Evolutionary conservation across 2,329 filamentous ascomycete species (phyloP).

Genomic region (Ascochyta lentis): DNA sequence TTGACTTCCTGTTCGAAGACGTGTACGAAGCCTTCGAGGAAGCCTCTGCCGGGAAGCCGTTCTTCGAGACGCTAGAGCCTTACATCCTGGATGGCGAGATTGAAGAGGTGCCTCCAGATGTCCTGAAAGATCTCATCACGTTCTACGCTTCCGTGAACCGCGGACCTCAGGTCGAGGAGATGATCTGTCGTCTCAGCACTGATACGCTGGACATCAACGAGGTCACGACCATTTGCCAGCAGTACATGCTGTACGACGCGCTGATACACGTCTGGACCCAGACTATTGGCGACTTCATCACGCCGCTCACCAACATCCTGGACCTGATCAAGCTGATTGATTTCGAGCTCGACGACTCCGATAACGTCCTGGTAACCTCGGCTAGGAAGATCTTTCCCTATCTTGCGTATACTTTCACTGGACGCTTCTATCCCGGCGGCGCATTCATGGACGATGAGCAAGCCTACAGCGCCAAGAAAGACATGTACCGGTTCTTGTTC

Average conservation of each 20-base stretch:
- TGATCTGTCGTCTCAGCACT: slow-evolving; percentile 92
- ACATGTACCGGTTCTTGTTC: slow-evolving; percentile 93
- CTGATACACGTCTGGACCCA: slow-evolving; percentile 97
- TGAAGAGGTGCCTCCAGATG: slow-evolving; percentile 75
- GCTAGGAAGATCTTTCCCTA: slow-evolving; percentile 95
- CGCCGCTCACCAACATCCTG: slow-evolving; percentile 84
- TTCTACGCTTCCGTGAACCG: slow-evolving; percentile 80
- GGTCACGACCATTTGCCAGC: slow-evolving; percentile 87
- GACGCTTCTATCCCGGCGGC: slow-evolving; percentile 89
- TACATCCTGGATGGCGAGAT: slow-evolving; percentile 83
- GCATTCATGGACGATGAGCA: slow-evolving; percentile 74
- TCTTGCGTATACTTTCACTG: slow-evolving; percentile 87
- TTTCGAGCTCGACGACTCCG: slow-evolving; percentile 63
- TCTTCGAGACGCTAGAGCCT: slow-evolving; percentile 86
- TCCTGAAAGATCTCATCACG: slow-evolving; percentile 84
- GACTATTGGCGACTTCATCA: slow-evolving; percentile 86
- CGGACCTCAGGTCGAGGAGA: slow-evolving; percentile 83
- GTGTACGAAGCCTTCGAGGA: slow-evolving; percentile 92
- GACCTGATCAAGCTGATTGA: slow-evolving; percentile 65
- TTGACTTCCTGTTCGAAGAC: slow-evolving; percentile 87
- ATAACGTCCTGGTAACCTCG: slow-evolving; percentile 70
- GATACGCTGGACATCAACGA: slow-evolving; percentile 92
- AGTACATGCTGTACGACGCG: slow-evolving; percentile 91
- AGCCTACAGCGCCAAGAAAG: slow-evolving; percentile 78
- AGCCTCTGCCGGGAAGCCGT: slow-evolving; percentile 72